Base-by-base conservation (phyloP, 1,139 yeast species). In the Suhomyces coccinellae region DNA sequence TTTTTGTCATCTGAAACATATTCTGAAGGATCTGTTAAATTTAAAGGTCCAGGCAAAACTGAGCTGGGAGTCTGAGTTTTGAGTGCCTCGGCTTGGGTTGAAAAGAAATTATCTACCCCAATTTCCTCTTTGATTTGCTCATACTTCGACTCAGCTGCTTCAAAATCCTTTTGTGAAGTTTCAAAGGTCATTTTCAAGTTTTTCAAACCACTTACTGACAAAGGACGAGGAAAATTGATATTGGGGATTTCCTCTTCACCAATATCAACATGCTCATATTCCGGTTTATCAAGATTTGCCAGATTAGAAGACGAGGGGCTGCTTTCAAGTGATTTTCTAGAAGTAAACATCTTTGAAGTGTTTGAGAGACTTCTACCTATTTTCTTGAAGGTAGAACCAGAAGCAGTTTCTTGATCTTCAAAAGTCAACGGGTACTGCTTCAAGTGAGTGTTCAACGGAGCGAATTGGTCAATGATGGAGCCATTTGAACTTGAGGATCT, bases 151-250 rank as follows among this genome's bases (percentile, higher is more conserved):
- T 58, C 61, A 1, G 67, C 66, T 10, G 56, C 64, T 11, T 56
- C 62, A 13, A 62, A 44, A 27, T 59, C 56, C 35, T 58, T 56
- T 8, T 58, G 55, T 4, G 68, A 56, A 0, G 70, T 61, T 50
- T 70, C 73, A 54, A 71, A 64, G 0, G 65, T 52, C 66, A 71
- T 68, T 38, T 68, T 62, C 46, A 71, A 54, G 41, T 59, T 65
- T 46, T 57, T 62, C 20, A 71, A 55, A 0, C 67, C 71, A 14
- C 55, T 52, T 2, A 66, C 47, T 1, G 75, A 65, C 27, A 71
- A 48, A 2, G 64, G 63, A 11, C 64, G 52, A 2, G 75, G 75
- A 20, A 69, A 54, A 36, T 58, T 55, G n/a, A 67, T 40, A 27
- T 49, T 46, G 20, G 47, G 53, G 7, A 40, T 36, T 3, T 52